Evolutionary conservation across 768 basidiomycete genomes (phyloP).

Genomic region (Austroboletus eburneus): DNA sequence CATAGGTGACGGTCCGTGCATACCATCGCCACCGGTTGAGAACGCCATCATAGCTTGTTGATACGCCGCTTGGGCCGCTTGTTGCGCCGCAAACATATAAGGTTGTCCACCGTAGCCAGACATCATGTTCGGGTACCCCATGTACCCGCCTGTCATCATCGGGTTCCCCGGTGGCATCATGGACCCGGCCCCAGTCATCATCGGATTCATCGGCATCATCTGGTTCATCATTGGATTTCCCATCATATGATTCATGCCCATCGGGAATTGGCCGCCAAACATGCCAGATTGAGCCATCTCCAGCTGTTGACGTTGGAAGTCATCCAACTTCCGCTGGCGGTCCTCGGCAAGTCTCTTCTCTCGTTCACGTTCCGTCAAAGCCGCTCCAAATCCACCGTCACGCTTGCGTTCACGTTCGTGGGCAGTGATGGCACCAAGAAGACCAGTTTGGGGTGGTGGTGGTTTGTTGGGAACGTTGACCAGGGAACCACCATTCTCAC

Average conservation of each 20-base stretch:
- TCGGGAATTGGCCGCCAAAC: constrained; percentile 49
- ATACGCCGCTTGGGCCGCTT: constrained; percentile 78
- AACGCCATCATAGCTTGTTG: constrained; percentile 87
- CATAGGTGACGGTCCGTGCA: constrained; percentile 34
- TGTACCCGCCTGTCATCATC: constrained; percentile 50
- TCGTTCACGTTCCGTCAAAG: constrained; percentile 91
- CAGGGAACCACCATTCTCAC: constrained; percentile 86
- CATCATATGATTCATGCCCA: constrained; percentile 68
- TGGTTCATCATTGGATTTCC: constrained; percentile 52
- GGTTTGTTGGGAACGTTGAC: constrained; percentile 96
- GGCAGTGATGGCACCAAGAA: constrained; percentile 93
- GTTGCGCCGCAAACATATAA: constrained; percentile 83
- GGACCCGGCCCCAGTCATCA: constrained; percentile 62
- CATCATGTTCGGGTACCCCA: constrained; percentile 41
- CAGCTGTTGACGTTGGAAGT: constrained; percentile 81
- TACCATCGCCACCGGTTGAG: constrained; percentile 66
- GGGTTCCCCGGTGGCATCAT: constrained; percentile 46
- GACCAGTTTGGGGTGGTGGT: constrained; percentile 89
- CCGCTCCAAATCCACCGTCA: constrained; percentile 92
- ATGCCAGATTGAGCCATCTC: constrained; percentile 86
- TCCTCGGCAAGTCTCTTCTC: constrained; percentile 91
- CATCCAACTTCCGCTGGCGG: constrained; percentile 88
- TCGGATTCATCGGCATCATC: constrained; percentile 50
- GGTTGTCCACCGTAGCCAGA: constrained; percentile 54
- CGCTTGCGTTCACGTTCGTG: constrained; percentile 93